phyloP scores from a whole-genome alignment of 73 alveolate species.

The Tetrahymena borealis region DNA sequence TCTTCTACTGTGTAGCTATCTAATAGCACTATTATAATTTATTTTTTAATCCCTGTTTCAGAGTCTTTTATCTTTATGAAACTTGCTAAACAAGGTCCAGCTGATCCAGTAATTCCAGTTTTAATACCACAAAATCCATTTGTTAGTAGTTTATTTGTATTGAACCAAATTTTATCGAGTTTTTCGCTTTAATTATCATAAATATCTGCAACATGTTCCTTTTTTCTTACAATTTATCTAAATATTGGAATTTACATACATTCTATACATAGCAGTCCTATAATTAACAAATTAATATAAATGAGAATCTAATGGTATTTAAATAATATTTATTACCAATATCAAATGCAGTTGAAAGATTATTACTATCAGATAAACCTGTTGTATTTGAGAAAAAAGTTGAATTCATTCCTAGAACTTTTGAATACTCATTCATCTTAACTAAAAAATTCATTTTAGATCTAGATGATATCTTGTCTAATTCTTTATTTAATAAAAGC shows the following conservation, averaged over 20 bases:
- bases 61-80: constrained; percentile 30
- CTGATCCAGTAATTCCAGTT: constrained; percentile 59
- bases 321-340: constrained; percentile 26
- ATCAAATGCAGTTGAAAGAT: constrained; percentile 67
- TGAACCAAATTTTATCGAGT: constrained; percentile 45
- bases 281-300: background rate
- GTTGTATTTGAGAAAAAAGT: constrained; percentile 72
- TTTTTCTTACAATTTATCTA: constrained; percentile 39
- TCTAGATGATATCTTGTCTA: constrained; percentile 21
- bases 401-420: constrained; percentile 56
- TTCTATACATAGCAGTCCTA: background rate
- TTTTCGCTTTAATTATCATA: constrained; percentile 29
- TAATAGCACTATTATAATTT: background rate
- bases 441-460: constrained; percentile 46
- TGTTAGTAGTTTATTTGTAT: constrained; percentile 49
- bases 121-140: constrained; percentile 58
- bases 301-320: background rate
- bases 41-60: background rate
- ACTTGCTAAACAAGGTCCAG: constrained; percentile 58
- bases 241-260: constrained; percentile 24
- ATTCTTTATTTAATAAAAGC: constrained; percentile 29
- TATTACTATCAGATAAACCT: constrained; percentile 63
- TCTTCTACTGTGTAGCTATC: constrained; percentile 37
- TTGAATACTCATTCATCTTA: constrained; percentile 68
- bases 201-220: constrained; percentile 21